Evolutionary conservation across 1,284 basidiomycete species (phyloP), one percentile per base, ranked within the genome.

Genomic region (Clitocybe nebularis): DNA sequence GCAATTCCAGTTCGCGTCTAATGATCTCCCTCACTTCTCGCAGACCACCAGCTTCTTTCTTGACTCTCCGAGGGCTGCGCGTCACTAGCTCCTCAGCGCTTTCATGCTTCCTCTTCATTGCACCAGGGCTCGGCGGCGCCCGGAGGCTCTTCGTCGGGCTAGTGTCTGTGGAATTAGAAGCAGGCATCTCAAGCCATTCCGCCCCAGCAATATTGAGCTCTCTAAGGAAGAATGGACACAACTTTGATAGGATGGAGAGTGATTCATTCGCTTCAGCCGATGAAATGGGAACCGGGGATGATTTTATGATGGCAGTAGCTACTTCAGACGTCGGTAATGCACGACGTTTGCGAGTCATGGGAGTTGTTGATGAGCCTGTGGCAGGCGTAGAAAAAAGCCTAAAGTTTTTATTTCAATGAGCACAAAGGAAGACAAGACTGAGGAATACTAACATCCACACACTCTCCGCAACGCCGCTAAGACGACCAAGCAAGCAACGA

Each of bases 151-250:
- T 57, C 10, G 56, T 60, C 2, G 67, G 63, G 29, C 52, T 60
- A 14, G 44, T 36, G 13, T 37, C 46, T 38, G 49, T 46, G 39
- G 54, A 45, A 46, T 62, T 56, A 2, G 73, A 57, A 10, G 80
- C 72, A 21, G 86, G 85, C 85, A 88, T 89, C 61, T 89, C 87
- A 5, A 89, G 64, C 86, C 85, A 89, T 41, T 84, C 83, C 54
- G 80, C 78, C n/a, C 78, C 76, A 5, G 65, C 74, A 13, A 89
- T 73, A 48, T 74, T 66, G 7, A 87, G 63, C 37, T 67, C 68
- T 53, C 71, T 79, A 43, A 90, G 59, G 67, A 89, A 89, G 64
- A 89, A 89, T 0, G 86, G 86, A 54, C 87, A 89, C 11, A 89
- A 62, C 28, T 71, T 71, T 4, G 72, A 67, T 38, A 90, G 69